Base-by-base conservation (phyloP, 176 grass and related monocot genomes). In the Avena atlantica region DNA sequence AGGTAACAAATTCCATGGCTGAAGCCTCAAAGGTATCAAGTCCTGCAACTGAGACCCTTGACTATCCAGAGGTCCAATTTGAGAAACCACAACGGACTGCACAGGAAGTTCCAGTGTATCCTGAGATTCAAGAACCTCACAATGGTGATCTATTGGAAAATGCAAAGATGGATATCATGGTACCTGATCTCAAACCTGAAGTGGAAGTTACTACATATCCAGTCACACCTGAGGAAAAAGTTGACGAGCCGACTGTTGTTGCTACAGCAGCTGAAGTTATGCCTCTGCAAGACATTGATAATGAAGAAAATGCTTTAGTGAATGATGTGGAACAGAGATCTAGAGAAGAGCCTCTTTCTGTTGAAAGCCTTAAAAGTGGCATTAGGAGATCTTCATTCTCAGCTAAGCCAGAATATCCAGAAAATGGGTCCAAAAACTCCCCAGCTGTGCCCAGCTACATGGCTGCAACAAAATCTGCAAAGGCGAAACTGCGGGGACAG, bases 321-420 rank as follows among this genome's bases (percentile, higher is more conserved):
- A 83, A 91, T 85, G 89, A 95, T 82, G 60, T 79, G 57, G 88
- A 93, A 36, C 48, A 89, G 79, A 81, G 27, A 76, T 89, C 87
- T 81, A 94, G 83, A 85, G 97, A 92, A 84, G 95, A 97, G 29
- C 80, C 86, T 59, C 60, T 77, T 44, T 91, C 80, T 52, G 63
- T 76, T 61, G 90, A 92, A 74, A 91, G 61, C 74, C 84, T 92
- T 52, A 97, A 95, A 91, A 86, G 80, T 23, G 89, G 80, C 51
- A 99, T 92, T 70, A 92, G 92, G 76, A 97, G 92, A 84, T 92
- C 92, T 90, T 99, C 92, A 58, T 90, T 99, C 87, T 92, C 94
- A 81, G 71, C 79, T 34, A 94, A 89, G 84, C 82, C 78, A 64
- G 97, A 96, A 86, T 90, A 94, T 81, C 66, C 87, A 70, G 97